Evolutionary conservation across 306 rosid species (phyloP).

Genomic region (Castanea crenata): DNA sequence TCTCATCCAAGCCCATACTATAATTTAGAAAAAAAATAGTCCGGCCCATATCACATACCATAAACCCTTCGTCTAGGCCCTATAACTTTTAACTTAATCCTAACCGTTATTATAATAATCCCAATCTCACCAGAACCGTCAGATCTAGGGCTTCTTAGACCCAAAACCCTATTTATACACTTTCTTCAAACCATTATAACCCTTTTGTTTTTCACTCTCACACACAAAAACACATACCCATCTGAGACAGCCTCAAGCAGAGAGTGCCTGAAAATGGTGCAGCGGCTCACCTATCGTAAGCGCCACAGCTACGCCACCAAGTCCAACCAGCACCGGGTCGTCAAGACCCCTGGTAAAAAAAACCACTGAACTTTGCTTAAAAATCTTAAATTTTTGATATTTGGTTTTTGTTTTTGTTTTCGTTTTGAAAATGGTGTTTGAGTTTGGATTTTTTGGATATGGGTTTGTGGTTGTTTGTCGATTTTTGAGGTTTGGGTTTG

Average conservation of each 20-base stretch:
- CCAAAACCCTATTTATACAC: conserved; percentile 18
- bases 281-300: conserved; percentile 75
- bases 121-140: conserved; percentile 4
- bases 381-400: background rate
- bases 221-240: background rate
- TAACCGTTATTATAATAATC: conserved; percentile 6
- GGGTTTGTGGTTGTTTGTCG: background rate
- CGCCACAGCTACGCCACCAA: conserved; percentile 90
- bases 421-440: background rate
- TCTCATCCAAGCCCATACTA: too few relatives aligned
- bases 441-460: background rate
- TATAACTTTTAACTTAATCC: background rate
- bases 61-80: background rate
- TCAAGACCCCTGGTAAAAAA: conserved; percentile 73
- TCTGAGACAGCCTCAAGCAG: background rate
- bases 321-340: conserved; percentile 82
- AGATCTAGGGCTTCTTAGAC: conserved; percentile 41
- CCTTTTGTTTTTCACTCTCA: conserved; percentile 10
- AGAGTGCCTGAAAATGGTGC: conserved; percentile 52
- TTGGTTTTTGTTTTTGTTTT: background rate
- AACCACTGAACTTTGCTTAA: background rate
- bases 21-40: background rate
- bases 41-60: background rate
- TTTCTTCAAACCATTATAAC: rapidly evolving
- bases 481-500: background rate